These are phyloP conservation scores for Ascosphaera apis DNA, from an alignment of 2,329 filamentous ascomycete species.

Conservation along the genomic window DNA sequence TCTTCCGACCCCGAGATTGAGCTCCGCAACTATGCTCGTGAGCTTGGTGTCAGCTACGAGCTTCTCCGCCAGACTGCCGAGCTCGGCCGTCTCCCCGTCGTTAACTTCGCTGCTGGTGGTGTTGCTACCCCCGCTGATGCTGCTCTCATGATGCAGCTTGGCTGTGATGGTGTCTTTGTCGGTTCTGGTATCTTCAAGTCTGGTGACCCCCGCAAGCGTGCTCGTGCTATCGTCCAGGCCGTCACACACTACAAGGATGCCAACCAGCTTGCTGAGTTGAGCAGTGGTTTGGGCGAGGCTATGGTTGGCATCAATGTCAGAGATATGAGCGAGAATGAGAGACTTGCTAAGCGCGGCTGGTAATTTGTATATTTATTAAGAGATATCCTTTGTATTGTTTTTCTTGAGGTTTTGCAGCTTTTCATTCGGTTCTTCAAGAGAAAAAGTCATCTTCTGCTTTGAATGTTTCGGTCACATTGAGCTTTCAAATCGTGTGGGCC, in stretches of 20 bases:
- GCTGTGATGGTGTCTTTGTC: conserved; percentile 94
- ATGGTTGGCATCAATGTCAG: conserved; percentile 91
- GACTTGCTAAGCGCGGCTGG: conserved; percentile 70
- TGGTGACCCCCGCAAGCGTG: conserved; percentile 70
- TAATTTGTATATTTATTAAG: conserved; percentile 19
- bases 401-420: conserved; percentile 1
- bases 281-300: conserved; percentile 76
- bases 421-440: background rate
- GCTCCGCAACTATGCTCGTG: conserved; percentile 55
- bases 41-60: conserved; percentile 54
- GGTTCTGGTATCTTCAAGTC: conserved; percentile 96
- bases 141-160: conserved; percentile 96
- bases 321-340: conserved; percentile 54
- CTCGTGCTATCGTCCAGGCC: conserved; percentile 83
- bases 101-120: conserved; percentile 96
- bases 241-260: conserved; percentile 77
- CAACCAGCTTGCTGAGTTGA: conserved; percentile 66
- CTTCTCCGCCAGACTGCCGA: conserved; percentile 71
- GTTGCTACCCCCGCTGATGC: conserved; percentile 98
- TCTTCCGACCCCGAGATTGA: conserved; percentile 36
- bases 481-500: too few relatives aligned
- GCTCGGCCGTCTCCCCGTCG: conserved; percentile 71
- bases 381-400: conserved; percentile 1
- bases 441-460: background rate
- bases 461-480: too few relatives aligned